Conservation (phyloP, 805 yeast genomes). For the Ogataea kodamae region DNA sequence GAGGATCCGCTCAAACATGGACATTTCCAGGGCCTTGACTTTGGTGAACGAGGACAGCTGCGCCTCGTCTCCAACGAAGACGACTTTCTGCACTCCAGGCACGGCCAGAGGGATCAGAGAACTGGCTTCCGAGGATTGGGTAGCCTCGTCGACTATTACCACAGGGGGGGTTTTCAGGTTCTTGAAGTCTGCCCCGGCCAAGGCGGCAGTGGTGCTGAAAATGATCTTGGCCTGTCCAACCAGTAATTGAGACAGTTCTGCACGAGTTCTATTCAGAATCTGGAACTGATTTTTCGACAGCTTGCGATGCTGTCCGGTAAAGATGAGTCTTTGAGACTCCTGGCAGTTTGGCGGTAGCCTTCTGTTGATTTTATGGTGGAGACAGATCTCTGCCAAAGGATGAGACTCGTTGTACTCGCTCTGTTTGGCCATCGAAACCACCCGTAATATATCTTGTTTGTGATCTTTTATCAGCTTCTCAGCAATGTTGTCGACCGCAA, state of each 20-base stretch:
- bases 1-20: slow-evolving; percentile 65
- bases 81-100: slow-evolving; percentile 62
- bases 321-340: slow-evolving; percentile 42
- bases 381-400: slow-evolving; percentile 54
- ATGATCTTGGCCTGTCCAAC: slow-evolving; percentile 66
- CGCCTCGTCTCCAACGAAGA: slow-evolving; percentile 75
- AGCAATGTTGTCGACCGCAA: slow-evolving; percentile 74
- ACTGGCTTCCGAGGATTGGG: slow-evolving; percentile 72
- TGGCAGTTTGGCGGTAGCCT: slow-evolving; percentile 44
- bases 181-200: slow-evolving; percentile 64
- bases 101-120: slow-evolving; percentile 68
- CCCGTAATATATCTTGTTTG: slow-evolving; percentile 51
- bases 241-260: slow-evolving; percentile 44
- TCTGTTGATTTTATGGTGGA: slow-evolving; percentile 56
- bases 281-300: slow-evolving; percentile 43
- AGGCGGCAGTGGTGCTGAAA: slow-evolving; percentile 69
- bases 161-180: slow-evolving; percentile 49
- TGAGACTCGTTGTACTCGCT: slow-evolving; percentile 54
- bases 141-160: slow-evolving; percentile 76
- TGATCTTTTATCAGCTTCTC: slow-evolving; percentile 56
- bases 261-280: slow-evolving; percentile 44
- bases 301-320: slow-evolving; percentile 41
- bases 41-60: slow-evolving; percentile 71
- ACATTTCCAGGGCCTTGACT: slow-evolving; percentile 61
- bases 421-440: slow-evolving; percentile 58